Evolutionary conservation across 2,329 filamentous ascomycete species (phyloP).

Genomic region (Fusarium verrucosum): DNA sequence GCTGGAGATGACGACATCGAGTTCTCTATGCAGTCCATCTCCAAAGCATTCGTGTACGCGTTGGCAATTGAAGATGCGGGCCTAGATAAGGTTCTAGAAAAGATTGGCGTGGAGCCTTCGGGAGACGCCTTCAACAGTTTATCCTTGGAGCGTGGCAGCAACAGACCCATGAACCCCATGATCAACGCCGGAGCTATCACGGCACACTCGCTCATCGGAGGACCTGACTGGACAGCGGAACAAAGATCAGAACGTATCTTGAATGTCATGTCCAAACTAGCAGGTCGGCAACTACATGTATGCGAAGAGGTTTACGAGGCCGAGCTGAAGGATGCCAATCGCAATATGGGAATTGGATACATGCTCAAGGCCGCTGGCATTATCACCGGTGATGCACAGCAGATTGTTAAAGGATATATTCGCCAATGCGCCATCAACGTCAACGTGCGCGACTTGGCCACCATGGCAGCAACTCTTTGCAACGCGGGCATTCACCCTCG

Average conservation of each 20-base stretch:
- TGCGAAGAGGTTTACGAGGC: conserved; percentile 53
- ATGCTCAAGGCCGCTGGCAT: conserved; percentile 55
- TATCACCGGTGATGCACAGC: conserved; percentile 48
- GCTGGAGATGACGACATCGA: conserved; percentile 52
- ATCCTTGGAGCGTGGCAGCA: conserved; percentile 45
- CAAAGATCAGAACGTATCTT: conserved; percentile 51
- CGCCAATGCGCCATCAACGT: conserved; percentile 54
- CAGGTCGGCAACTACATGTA: conserved; percentile 49
- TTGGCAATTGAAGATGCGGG: conserved; percentile 53
- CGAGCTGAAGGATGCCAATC: conserved; percentile 48
- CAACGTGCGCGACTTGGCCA: conserved; percentile 52
- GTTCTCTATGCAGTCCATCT: conserved; percentile 55
- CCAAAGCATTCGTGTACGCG: conserved; percentile 54
- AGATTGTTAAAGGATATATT: conserved; percentile 52
- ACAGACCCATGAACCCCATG: conserved; percentile 51
- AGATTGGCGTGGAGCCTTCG: conserved; percentile 53
- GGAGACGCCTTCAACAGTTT: conserved; percentile 52
- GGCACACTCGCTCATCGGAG: conserved; percentile 47
- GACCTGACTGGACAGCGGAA: conserved; percentile 46
- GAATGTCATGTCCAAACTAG: conserved; percentile 47
- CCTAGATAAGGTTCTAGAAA: conserved; percentile 48
- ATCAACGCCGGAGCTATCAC: conserved; percentile 51
- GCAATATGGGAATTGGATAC: conserved; percentile 51
- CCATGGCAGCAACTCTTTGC: conserved; percentile 53
- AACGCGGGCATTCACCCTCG: conserved; percentile 51